phyloP scores from a whole-genome alignment of 2,329 filamentous ascomycete species.

The Rhynchosporium graminicola region DNA sequence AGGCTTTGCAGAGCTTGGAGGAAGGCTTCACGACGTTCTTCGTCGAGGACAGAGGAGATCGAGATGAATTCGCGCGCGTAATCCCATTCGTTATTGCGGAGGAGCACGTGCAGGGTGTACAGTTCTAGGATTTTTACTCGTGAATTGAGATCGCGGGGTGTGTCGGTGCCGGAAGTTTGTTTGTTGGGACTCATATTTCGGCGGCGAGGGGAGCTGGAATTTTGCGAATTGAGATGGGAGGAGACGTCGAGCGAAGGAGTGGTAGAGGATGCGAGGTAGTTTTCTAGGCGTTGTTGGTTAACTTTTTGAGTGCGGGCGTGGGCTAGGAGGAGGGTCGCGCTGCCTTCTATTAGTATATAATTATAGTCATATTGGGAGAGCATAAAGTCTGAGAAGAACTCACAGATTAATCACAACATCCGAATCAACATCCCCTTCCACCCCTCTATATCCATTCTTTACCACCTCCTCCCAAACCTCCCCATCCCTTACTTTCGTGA shows the following conservation, averaged over 20 bases:
- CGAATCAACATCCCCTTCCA: conserved; percentile 87
- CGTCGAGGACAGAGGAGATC: conserved; percentile 83
- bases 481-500: conserved; percentile 82
- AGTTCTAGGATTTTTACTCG: conserved; percentile 91
- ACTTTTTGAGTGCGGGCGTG: conserved; percentile 81
- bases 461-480: conserved; percentile 95
- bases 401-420: conserved; percentile 91
- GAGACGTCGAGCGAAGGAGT: conserved; percentile 72
- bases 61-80: conserved; percentile 90
- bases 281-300: conserved; percentile 87
- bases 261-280: conserved; percentile 77
- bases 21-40: conserved; percentile 88
- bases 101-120: conserved; percentile 92
- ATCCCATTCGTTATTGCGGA: conserved; percentile 93
- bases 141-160: conserved; percentile 79
- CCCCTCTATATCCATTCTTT: conserved; percentile 80
- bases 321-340: conserved; percentile 85
- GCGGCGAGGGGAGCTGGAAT: conserved; percentile 52
- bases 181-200: conserved; percentile 55
- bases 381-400: conserved; percentile 37
- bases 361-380: not conserved
- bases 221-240: conserved; percentile 52
- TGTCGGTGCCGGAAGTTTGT: conserved; percentile 65
- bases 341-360: conserved; percentile 44
- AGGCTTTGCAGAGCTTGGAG: conserved; percentile 81